Percentiles rank a stretch among this genome's conserved stretches.
Conservation (phyloP, 371 early-diverging fungal genomes). For the Mortierella sp. region DNA sequence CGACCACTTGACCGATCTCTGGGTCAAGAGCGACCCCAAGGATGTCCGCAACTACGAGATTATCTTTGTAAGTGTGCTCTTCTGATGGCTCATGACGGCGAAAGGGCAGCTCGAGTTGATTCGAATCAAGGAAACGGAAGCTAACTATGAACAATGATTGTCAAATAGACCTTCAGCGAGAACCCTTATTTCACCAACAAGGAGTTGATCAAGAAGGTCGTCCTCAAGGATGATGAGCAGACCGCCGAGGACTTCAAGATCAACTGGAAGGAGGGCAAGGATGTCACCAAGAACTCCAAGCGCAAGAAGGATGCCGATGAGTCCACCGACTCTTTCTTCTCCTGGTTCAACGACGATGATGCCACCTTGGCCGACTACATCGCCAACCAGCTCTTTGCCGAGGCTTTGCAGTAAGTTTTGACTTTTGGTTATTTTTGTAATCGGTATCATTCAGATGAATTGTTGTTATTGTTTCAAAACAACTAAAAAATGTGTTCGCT, state of each 20-base stretch:
- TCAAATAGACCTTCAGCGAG: conserved; percentile 65
- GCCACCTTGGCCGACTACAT: conserved; percentile 55
- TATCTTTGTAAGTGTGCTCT: conserved; percentile 59
- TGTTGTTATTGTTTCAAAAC: not conserved
- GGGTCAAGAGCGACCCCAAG: conserved; percentile 67
- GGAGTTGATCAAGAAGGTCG: conserved; percentile 68
- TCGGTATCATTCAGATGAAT: not conserved
- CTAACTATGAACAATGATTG: conserved; percentile 3
- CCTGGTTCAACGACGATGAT: conserved; percentile 65
- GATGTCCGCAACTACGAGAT: conserved; percentile 66
- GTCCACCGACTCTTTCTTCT: conserved; percentile 62
- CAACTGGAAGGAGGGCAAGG: conserved; percentile 69
- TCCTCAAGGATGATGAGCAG: conserved; percentile 61
- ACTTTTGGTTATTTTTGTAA: not conserved
- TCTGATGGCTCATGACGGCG: not conserved
- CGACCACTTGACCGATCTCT: conserved; percentile 69
- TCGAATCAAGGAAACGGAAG: not conserved
- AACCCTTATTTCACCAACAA: conserved; percentile 71
- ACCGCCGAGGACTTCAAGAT: conserved; percentile 60
- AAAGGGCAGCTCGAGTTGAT: not conserved
- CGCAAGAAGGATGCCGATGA: conserved; percentile 63
- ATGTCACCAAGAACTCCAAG: conserved; percentile 58
- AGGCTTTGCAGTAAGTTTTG: conserved; percentile 44
- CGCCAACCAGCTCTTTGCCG: conserved; percentile 52
- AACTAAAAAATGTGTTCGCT: too few species aligned